phyloP scores from a whole-genome alignment of 805 yeast species.

The Lipomyces mesembrius region DNA sequence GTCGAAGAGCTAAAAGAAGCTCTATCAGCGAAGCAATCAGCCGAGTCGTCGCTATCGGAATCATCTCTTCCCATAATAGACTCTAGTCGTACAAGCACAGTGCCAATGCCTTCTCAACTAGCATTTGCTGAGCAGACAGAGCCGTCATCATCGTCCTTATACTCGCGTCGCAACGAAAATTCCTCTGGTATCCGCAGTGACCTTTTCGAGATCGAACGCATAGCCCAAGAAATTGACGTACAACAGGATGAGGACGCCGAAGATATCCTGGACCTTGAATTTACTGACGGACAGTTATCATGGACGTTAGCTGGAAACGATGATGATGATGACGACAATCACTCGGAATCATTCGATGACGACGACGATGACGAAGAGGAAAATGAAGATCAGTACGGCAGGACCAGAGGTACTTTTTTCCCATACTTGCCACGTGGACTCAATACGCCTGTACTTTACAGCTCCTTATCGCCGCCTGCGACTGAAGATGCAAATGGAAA shows the following conservation, averaged over 20 bases:
- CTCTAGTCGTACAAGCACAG: not conserved
- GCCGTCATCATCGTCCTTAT: not conserved
- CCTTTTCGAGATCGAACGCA: conserved; percentile 37
- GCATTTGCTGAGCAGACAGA: not conserved
- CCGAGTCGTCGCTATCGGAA: not conserved
- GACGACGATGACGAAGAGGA: conserved; percentile 51
- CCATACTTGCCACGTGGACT: conserved; percentile 40
- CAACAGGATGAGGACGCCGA: conserved; percentile 60
- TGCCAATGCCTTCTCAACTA: not conserved
- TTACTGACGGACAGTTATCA: conserved; percentile 23
- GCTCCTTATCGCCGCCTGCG: not conserved
- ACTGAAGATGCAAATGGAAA: not conserved
- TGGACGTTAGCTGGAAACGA: conserved; percentile 49
- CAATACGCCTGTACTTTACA: conserved; percentile 22
- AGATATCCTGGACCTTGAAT: conserved; percentile 49
- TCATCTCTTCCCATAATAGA: not conserved
- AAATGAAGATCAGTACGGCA: conserved; percentile 47
- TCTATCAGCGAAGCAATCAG: not conserved
- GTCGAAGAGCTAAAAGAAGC: not conserved
- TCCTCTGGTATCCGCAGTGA: conserved; percentile 14
- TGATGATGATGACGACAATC: conserved; percentile 46
- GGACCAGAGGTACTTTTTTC: conserved; percentile 46
- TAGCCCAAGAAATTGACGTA: conserved; percentile 32
- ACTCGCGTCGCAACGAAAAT: not conserved
- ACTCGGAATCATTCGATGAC: conserved; percentile 38